Percentiles rank a stretch among this genome's conserved stretches.
Conservation (phyloP, 2,329 filamentous ascomycete genomes). For the Cadophora malorum region DNA sequence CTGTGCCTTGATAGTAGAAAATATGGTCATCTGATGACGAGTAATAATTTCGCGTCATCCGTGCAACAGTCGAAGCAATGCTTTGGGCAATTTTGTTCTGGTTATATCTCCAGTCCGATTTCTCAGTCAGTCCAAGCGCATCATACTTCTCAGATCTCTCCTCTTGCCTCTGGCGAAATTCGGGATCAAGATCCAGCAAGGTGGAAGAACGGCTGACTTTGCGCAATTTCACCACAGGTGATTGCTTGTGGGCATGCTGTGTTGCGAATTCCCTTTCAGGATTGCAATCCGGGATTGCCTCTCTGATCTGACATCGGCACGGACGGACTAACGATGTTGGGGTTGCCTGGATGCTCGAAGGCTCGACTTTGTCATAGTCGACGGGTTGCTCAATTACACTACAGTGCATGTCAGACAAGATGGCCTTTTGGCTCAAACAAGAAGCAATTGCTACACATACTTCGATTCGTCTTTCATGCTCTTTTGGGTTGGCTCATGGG, state of each 20-base stretch:
- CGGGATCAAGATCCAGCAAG: slow-evolving; percentile 26
- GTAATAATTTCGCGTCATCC: slow-evolving; percentile 38
- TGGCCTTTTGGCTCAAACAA: not conserved
- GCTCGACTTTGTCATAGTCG: not conserved
- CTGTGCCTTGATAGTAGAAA: not conserved
- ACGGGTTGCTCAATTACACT: not conserved
- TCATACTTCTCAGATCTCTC: slow-evolving; percentile 24
- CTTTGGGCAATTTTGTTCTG: slow-evolving; percentile 23
- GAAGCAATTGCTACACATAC: not conserved
- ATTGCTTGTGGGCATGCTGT: not conserved
- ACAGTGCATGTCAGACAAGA: not conserved
- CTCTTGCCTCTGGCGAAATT: slow-evolving; percentile 23
- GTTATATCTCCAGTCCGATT: slow-evolving; percentile 1
- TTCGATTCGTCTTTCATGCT: not conserved
- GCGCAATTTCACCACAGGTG: not conserved
- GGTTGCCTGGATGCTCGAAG: not conserved
- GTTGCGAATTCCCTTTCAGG: not conserved
- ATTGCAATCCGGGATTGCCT: not conserved
- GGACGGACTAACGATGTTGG: slow-evolving; percentile 6
- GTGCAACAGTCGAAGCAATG: slow-evolving; percentile 35
- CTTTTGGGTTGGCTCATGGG: not conserved
- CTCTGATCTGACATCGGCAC: not conserved
- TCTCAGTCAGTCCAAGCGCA: not conserved
- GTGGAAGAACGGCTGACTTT: slow-evolving; percentile 8
- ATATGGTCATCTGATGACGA: not conserved